A percentile compares a stretch with the other conserved stretches of the same genome.
phyloP scores from a whole-genome alignment of 495 filamentous ascomycete species.

The Darksidea phi region DNA sequence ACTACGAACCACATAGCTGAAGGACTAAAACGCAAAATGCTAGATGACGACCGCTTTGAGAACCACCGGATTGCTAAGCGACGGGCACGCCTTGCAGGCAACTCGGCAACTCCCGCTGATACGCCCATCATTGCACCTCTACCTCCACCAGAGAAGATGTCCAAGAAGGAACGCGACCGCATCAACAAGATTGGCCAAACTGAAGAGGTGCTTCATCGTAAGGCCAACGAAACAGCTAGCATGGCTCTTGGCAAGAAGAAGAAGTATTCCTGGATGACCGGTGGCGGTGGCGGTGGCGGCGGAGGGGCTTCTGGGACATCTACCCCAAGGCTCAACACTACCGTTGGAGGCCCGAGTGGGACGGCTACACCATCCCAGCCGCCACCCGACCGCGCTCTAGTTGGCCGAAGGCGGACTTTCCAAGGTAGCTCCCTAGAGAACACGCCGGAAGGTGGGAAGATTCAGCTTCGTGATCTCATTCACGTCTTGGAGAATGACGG shows the following conservation, averaged over 20 bases:
- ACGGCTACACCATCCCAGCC: slow-evolving; percentile 8
- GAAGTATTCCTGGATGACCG: slow-evolving; percentile 43
- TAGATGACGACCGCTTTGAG: slow-evolving; percentile 46
- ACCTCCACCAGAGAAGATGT: slow-evolving; percentile 41
- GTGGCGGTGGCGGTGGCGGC: slow-evolving; percentile 31
- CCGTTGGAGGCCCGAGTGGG: slow-evolving; percentile 33
- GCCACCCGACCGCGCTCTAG: slow-evolving; percentile 35
- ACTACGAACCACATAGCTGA: slow-evolving; percentile 25
- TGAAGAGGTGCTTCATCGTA: slow-evolving; percentile 36
- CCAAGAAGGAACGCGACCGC: slow-evolving; percentile 58
- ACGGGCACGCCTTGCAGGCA: slow-evolving; percentile 46
- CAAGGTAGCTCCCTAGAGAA: slow-evolving; percentile 63
- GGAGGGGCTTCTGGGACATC: slow-evolving; percentile 32
- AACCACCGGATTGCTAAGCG: slow-evolving; percentile 49
- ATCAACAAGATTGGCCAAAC: slow-evolving; percentile 52
- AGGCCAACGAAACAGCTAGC: slow-evolving; percentile 42
- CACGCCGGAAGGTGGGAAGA: slow-evolving; percentile 57
- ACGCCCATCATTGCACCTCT: slow-evolving; percentile 33
- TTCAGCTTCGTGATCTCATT: slow-evolving; percentile 71
- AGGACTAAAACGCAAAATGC: slow-evolving; percentile 33
- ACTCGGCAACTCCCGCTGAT: slow-evolving; percentile 42
- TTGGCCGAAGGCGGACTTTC: slow-evolving; percentile 41
- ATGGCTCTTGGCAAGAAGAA: slow-evolving; percentile 40
- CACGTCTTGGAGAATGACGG: slow-evolving; percentile 62
- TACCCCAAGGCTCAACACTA: slow-evolving; percentile 35